These are phyloP conservation scores for Emydomyces testavorans DNA, from an alignment of 2,329 filamentous ascomycete species.

Conservation along the genomic window DNA sequence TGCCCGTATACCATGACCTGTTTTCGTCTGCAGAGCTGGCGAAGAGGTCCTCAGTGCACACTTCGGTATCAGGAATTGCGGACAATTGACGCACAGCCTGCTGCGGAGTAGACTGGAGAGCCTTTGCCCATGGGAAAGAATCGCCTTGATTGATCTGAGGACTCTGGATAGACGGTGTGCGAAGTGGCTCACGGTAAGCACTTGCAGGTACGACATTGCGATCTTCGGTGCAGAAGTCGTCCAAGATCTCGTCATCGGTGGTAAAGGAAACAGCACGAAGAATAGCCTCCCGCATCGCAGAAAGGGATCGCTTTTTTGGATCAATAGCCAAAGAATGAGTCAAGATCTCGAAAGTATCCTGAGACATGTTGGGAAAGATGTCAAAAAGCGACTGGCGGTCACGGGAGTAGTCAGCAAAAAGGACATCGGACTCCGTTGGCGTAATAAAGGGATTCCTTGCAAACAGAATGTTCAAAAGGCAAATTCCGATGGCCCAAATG, in stretches of 20 bases:
- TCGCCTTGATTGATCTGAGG: conserved; percentile 63
- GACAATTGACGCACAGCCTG: conserved; percentile 71
- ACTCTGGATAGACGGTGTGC: conserved; percentile 87
- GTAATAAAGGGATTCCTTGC: conserved; percentile 91
- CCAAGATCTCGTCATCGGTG: conserved; percentile 76
- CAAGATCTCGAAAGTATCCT: conserved; percentile 93
- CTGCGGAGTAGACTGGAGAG: conserved; percentile 62
- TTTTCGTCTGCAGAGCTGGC: conserved; percentile 57
- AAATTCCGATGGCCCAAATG: conserved; percentile 95
- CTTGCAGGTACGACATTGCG: conserved; percentile 63
- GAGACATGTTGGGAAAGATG: conserved; percentile 96
- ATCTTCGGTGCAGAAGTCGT: conserved; percentile 85
- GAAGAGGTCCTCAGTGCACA: conserved; percentile 75
- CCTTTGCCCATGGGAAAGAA: conserved; percentile 91
- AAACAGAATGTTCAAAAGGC: conserved; percentile 90
- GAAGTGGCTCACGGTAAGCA: conserved; percentile 85
- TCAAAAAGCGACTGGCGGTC: conserved; percentile 96
- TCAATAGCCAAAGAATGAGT: conserved; percentile 83
- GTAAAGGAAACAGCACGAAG: conserved; percentile 79
- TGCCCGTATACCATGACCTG: conserved; percentile 64
- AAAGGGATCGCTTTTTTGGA: conserved; percentile 73
- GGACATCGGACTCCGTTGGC: conserved; percentile 76
- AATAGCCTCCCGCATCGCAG: conserved; percentile 65
- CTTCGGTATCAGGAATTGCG: conserved; percentile 66
- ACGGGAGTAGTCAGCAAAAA: conserved; percentile 85